phyloP scores from a whole-genome alignment of 176 grass and related monocot species.

The Paspalum notatum region DNA sequence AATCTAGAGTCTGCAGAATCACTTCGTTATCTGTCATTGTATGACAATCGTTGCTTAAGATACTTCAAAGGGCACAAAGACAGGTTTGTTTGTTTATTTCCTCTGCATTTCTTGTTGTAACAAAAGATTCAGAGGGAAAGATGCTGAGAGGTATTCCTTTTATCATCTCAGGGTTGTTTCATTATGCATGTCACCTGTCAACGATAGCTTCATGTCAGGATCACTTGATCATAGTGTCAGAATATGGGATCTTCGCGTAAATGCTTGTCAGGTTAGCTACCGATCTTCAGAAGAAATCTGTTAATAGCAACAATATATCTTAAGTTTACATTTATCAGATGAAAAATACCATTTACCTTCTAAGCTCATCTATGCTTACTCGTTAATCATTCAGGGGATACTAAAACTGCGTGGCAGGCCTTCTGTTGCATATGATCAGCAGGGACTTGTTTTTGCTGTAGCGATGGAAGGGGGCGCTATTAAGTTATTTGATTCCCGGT shows the following conservation, averaged over 20 bases:
- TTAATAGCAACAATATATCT: conserved; percentile 27
- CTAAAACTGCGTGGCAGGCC: conserved; percentile 81
- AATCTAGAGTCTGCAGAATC: conserved; percentile 78
- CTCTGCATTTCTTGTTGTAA: conserved; percentile 22
- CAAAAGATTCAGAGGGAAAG: not conserved
- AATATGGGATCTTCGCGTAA: conserved; percentile 98
- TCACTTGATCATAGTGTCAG: conserved; percentile 95
- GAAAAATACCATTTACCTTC: conserved; percentile 33
- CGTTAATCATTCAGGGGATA: conserved; percentile 76
- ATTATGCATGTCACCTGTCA: conserved; percentile 90
- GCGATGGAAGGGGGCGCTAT: conserved; percentile 98
- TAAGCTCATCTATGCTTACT: conserved; percentile 43
- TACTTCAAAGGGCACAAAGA: conserved; percentile 99
- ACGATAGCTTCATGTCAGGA: conserved; percentile 98
- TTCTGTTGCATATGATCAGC: conserved; percentile 99
- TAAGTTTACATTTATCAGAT: conserved; percentile 29
- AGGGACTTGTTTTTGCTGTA: conserved; percentile 98
- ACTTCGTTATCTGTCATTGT: conserved; percentile 87
- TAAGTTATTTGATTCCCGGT: conserved; percentile 96
- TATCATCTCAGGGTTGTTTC: conserved; percentile 75
- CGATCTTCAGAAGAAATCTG: conserved; percentile 20
- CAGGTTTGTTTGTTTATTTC: conserved; percentile 44
- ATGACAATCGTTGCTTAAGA: conserved; percentile 95
- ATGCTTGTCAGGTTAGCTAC: conserved; percentile 89
- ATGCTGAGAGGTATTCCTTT: conserved; percentile 16